A percentile compares a stretch with the other conserved stretches of the same genome.
These are phyloP conservation scores for Gastrolobium bilobum DNA, from an alignment of 306 rosid species.

Conservation along the genomic window DNA sequence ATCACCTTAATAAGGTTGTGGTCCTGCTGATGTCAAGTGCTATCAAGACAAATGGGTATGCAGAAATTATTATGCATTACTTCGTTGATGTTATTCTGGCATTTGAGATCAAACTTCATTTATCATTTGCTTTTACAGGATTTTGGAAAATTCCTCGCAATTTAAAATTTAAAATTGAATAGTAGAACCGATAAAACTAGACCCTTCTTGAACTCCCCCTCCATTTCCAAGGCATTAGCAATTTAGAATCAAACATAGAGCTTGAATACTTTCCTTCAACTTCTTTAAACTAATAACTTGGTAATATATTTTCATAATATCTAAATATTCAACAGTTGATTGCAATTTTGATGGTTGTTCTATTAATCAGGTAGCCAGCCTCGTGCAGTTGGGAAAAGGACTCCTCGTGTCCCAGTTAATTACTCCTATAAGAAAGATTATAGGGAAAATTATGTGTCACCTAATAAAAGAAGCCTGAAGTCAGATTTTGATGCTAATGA, in stretches of 20 bases:
- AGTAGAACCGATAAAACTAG: slow-evolving; percentile 1
- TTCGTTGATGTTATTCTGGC: not conserved
- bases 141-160: not conserved
- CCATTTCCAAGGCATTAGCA: slow-evolving; percentile 7
- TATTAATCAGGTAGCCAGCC: slow-evolving; percentile 69
- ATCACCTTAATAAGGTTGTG: not conserved
- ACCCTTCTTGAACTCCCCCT: slow-evolving; percentile 6
- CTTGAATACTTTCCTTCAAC: not conserved
- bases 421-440: slow-evolving; percentile 56
- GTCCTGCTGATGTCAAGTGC: not conserved
- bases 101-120: slow-evolving; percentile 1
- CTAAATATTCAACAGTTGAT: slow-evolving; percentile 23
- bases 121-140: slow-evolving; percentile 16
- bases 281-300: not conserved
- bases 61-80: not conserved
- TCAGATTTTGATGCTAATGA: slow-evolving; percentile 60
- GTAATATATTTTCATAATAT: not conserved
- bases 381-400: slow-evolving; percentile 84
- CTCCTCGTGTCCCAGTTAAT: slow-evolving; percentile 78
- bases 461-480: slow-evolving; percentile 58
- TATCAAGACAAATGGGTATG: slow-evolving; percentile 16
- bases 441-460: slow-evolving; percentile 55
- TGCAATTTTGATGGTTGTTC: slow-evolving; percentile 37
- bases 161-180: not conserved
- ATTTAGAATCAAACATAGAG: slow-evolving; percentile 13